Evolutionary conservation across 2,329 filamentous ascomycete species (phyloP).

Genomic region (Neospermospora avenae): DNA sequence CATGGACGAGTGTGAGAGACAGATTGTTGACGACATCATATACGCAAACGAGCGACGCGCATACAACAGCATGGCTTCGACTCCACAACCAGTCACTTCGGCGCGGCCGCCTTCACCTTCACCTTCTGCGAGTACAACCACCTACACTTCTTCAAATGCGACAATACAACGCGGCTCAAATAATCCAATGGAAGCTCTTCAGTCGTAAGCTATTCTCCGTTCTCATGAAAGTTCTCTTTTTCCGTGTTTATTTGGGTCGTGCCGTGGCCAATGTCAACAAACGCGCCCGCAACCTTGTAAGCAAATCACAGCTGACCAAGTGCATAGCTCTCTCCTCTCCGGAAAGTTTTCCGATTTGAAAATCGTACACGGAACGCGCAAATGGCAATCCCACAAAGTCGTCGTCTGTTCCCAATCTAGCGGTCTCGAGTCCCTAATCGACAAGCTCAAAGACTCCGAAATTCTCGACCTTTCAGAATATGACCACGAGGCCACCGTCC

Average conservation of each 20-base stretch:
- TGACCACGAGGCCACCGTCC: constrained; percentile 5
- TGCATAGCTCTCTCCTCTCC: constrained; percentile 21
- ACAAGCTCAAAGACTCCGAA: background rate
- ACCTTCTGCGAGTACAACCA: background rate
- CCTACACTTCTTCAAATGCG: background rate
- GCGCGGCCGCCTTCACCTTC: background rate
- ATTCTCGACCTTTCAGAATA: constrained; percentile 18
- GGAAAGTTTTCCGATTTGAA: constrained; percentile 29
- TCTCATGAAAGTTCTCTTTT: background rate
- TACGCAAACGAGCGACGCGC: background rate
- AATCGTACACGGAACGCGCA: constrained; percentile 18
- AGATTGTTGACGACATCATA: constrained; percentile 15
- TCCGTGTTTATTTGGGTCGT: background rate
- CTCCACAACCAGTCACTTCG: background rate
- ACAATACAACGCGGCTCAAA: background rate
- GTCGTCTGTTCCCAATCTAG: constrained; percentile 27
- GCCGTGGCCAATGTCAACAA: background rate
- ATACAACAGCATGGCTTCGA: background rate
- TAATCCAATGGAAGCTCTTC: constrained; percentile 17
- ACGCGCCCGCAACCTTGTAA: background rate
- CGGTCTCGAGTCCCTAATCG: constrained; percentile 22
- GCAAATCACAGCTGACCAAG: background rate
- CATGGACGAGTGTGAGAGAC: constrained; percentile 16
- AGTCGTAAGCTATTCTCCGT: constrained; percentile 6
- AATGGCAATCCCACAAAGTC: constrained; percentile 29